Conservation (phyloP, 2,329 filamentous ascomycete species). For the Colletotrichum godetiae region DNA sequence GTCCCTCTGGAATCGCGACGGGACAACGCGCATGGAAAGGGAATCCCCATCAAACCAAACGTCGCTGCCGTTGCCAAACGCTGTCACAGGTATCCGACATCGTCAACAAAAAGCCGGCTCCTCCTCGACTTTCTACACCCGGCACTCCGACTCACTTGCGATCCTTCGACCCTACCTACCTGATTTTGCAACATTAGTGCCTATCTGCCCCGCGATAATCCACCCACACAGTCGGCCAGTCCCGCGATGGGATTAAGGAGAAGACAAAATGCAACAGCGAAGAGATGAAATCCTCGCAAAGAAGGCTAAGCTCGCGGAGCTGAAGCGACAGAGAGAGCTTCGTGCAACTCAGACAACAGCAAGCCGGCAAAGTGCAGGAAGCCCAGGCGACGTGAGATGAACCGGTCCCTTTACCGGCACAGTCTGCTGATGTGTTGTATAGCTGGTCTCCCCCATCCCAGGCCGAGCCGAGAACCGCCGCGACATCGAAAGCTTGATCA, state of each 20-base stretch:
- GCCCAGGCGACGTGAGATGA: constrained; percentile 75
- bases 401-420: constrained; percentile 19
- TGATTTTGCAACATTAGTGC: background rate
- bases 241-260: constrained; percentile 61
- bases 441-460: constrained; percentile 74
- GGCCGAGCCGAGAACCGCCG: constrained; percentile 75
- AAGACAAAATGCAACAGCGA: constrained; percentile 76
- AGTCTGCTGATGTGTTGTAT: constrained; percentile 21
- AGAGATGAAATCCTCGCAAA: constrained; percentile 97
- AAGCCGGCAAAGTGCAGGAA: constrained; percentile 75
- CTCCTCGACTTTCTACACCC: background rate
- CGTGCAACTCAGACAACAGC: constrained; percentile 80
- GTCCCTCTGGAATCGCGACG: constrained; percentile 27
- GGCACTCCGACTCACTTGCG: background rate
- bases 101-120: constrained; percentile 1
- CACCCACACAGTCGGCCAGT: constrained; percentile 39
- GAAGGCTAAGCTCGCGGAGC: constrained; percentile 94
- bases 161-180: background rate
- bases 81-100: background rate
- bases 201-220: constrained; percentile 7
- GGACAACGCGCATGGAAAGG: constrained; percentile 26
- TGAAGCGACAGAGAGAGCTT: constrained; percentile 91
- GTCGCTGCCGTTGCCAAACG: constrained; percentile 13
- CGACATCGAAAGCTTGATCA: constrained; percentile 88
- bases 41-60: constrained; percentile 26